Base-by-base conservation (phyloP, 2,329 filamentous ascomycete species). In the Lasiodiplodia sp. region DNA sequence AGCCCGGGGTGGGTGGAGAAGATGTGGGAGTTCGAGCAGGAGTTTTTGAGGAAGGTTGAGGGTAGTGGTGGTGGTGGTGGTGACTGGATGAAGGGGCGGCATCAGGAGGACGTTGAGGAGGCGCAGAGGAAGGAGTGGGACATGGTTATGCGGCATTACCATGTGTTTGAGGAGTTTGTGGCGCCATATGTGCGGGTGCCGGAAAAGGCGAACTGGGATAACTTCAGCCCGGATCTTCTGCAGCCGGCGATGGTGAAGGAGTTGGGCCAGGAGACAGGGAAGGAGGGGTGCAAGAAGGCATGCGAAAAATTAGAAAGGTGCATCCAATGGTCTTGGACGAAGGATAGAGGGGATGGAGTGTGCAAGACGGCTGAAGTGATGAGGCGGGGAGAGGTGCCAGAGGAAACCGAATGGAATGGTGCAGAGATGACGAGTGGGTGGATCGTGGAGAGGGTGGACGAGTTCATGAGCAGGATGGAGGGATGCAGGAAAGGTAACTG, bases 1-100 rank as follows among this genome's bases (percentile, higher is more conserved):
- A 75, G 76, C 11, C 72, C 78, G 1, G 67, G 73, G 6, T 77
- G 79, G 63, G 78, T 81, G n/a, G 73, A 76, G 62, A 75, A 75
- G 66, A 72, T 80, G 8, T 82, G 80, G 79, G 69, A 71, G 10
- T 81, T 81, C 57, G 79, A 82, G 70, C 76, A 78, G 68, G 31
- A 21, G n/a, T 52, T 57, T 31, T 56, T 55, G 25, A 31, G 53
- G 7, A 34, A 6, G 31, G 31, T 34, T 11, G 16, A 28, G 14
- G 7, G 25, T 28, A 8, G 1, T 11, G 18, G 1, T 25, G 28
- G 1, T 11, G 18, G 1, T 25, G 28, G 25, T n/a, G 25, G 51
- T n/a, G 51, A 10, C 1, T 53, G 21, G 51, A 28, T n/a, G 51
- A 53, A 2, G 21, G 21, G 51, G 12, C 23, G n/a, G 23, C 31